A percentile compares a stretch with the other conserved stretches of the same genome.
phyloP scores from a whole-genome alignment of 805 yeast species.

The Myxozyma neglecta region DNA sequence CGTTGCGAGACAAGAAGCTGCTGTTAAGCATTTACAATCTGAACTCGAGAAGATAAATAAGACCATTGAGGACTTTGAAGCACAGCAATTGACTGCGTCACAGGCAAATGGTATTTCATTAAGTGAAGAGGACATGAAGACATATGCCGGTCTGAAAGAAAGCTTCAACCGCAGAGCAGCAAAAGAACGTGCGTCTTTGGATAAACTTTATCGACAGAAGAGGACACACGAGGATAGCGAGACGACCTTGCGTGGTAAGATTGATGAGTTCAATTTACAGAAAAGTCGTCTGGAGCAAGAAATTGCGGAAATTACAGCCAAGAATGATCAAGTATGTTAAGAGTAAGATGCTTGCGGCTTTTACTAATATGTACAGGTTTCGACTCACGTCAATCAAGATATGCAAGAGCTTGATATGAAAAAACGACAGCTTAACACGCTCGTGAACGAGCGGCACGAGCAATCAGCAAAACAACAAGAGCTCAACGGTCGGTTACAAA shows the following conservation, averaged over 20 bases:
- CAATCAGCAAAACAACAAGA: constrained; percentile 51
- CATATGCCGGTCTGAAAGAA: constrained; percentile 60
- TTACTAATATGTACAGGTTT: not conserved
- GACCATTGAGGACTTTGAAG: constrained; percentile 46
- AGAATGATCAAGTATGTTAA: constrained; percentile 41
- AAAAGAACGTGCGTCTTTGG: constrained; percentile 32
- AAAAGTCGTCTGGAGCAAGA: constrained; percentile 36
- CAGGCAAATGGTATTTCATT: constrained; percentile 44
- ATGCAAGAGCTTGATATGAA: constrained; percentile 34
- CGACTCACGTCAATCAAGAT: constrained; percentile 33
- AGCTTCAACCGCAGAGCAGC: constrained; percentile 42
- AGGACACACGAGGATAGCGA: constrained; percentile 34
- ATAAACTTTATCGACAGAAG: constrained; percentile 32
- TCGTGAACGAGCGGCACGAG: constrained; percentile 29
- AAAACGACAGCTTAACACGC: constrained; percentile 23
- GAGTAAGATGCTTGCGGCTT: not conserved
- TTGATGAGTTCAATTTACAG: constrained; percentile 24
- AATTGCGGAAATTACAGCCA: constrained; percentile 43
- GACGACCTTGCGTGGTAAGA: constrained; percentile 24
- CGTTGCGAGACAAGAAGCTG: constrained; percentile 50
- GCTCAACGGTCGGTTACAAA: constrained; percentile 63
- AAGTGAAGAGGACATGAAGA: constrained; percentile 52
- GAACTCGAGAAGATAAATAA: constrained; percentile 51
- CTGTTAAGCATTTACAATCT: constrained; percentile 45
- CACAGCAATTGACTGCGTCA: constrained; percentile 39